Base-by-base conservation (phyloP, 768 basidiomycete species). In the Rhodotorula taiwanensis region DNA sequence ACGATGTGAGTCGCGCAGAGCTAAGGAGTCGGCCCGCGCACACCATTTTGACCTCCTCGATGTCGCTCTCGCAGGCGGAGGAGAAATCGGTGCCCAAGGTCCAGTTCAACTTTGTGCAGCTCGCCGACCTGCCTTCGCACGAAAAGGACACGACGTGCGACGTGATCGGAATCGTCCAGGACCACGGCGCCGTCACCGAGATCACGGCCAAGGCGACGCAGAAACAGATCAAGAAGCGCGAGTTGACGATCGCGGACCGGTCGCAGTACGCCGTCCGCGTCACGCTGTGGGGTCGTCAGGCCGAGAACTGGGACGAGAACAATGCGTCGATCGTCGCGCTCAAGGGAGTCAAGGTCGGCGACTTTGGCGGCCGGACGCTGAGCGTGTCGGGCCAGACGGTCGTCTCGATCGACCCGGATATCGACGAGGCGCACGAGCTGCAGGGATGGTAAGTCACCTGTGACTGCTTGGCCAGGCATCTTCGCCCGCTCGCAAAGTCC, bases 211-310 rank as follows among this genome's bases (percentile, higher is more conserved):
- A 89, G 72, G 81, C 84, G 62, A 82, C 84, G 52, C 83, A 84
- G 69, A 83, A 84, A 75, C 69, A 94, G 88, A 81, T 92, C 61
- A 80, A 82, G 36, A 98, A 98, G 76, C 86, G 94, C 49, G 94
- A 99, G 48, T 77, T 99, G 54, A 86, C 83, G 1, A 77, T 99
- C 39, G 93, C 92, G 18, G 94, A 99, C 74, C 82, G 82, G 64
- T 86, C 89, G 11, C 81, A 81, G 41, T 89, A 79, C 72, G 83
- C 85, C 21, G 85, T 89, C 44, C 83, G 89, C 39, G 74, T 97
- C 68, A 99, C 94, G 5, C 79, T 98, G 34, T 99, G 94, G 95
- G 95, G 94, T 28, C 90, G 87, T 75, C 87, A 89, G 75, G 94
- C 94, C 0, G 90, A 97, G 74, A 81, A 81, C 44, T 70, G 69